These are phyloP conservation scores for Tricholoma flavovirens DNA, from an alignment of 768 basidiomycete genomes.

Conservation along the genomic window DNA sequence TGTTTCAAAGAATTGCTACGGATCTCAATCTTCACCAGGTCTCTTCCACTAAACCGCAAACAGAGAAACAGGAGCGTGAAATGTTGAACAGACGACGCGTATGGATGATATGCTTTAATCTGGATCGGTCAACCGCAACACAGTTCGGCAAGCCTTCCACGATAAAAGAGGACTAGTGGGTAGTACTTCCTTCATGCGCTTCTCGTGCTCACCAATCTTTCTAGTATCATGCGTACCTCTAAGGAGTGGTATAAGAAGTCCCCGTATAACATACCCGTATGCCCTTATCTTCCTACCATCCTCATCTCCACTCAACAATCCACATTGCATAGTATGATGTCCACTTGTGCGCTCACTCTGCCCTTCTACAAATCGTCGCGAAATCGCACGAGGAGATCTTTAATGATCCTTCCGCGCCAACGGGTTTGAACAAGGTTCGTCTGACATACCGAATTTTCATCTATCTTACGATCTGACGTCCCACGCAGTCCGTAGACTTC, in stretches of 20 bases:
- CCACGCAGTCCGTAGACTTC: slow-evolving; percentile 59
- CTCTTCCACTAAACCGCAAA: slow-evolving; percentile 52
- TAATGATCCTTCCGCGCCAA: slow-evolving; percentile 60
- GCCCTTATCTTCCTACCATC: slow-evolving; percentile 5
- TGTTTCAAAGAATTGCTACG: slow-evolving; percentile 62
- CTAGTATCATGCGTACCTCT: slow-evolving; percentile 62
- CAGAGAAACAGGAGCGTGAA: slow-evolving; percentile 76
- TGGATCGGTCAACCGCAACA: slow-evolving; percentile 83
- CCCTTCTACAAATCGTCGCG: slow-evolving; percentile 62
- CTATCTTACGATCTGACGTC: slow-evolving; percentile 4
- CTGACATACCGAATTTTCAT: neutral
- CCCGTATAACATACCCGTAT: slow-evolving; percentile 51
- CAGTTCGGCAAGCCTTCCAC: slow-evolving; percentile 89
- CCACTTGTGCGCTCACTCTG: slow-evolving; percentile 70
- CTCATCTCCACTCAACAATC: slow-evolving; percentile 5
- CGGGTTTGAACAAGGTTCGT: slow-evolving; percentile 65
- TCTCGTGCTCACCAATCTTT: neutral
- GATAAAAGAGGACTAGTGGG: slow-evolving; percentile 78
- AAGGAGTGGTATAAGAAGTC: slow-evolving; percentile 74
- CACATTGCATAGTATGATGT: slow-evolving; percentile 52
- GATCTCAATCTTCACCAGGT: slow-evolving; percentile 82
- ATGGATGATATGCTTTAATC: slow-evolving; percentile 88
- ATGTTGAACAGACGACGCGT: slow-evolving; percentile 79
- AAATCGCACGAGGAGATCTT: slow-evolving; percentile 75
- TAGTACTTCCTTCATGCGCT: slow-evolving; percentile 6